phyloP scores from a whole-genome alignment of 768 basidiomycete genomes.

The Boletus pseudo-olivaceus region DNA sequence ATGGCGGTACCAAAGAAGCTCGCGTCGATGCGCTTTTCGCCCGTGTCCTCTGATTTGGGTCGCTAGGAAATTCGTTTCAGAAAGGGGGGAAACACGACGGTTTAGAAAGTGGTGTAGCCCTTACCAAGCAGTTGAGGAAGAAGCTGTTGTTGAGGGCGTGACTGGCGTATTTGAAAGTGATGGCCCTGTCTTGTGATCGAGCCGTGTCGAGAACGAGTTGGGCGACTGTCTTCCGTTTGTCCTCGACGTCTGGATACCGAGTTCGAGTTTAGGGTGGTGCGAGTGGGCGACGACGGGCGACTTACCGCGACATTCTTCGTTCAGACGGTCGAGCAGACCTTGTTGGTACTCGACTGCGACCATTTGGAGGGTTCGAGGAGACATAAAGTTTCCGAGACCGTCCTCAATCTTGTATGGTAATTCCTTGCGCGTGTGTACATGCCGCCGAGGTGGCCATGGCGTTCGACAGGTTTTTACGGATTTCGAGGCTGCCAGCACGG shows the following conservation, averaged over 20 bases:
- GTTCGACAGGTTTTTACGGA: conserved; percentile 5
- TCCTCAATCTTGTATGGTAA: conserved; percentile 66
- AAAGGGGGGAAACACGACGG: not conserved
- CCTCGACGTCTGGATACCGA: conserved; percentile 44
- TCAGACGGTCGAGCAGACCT: conserved; percentile 74
- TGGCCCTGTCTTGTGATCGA: conserved; percentile 48
- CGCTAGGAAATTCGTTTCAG: conserved; percentile 20
- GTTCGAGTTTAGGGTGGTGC: not conserved
- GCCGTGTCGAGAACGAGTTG: conserved; percentile 74
- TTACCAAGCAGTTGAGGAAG: conserved; percentile 84
- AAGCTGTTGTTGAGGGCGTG: conserved; percentile 93
- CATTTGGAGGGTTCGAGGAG: conserved; percentile 64
- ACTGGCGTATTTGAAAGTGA: conserved; percentile 89
- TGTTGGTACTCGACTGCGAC: conserved; percentile 84
- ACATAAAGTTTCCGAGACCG: conserved; percentile 77
- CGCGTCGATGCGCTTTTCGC: conserved; percentile 18
- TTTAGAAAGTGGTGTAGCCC: conserved; percentile 26
- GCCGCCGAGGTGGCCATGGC: conserved; percentile 28
- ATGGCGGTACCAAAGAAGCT: conserved; percentile 19
- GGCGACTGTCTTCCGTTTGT: conserved; percentile 54
- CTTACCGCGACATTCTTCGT: conserved; percentile 70
- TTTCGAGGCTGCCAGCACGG: conserved; percentile 15
- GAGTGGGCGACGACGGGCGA: not conserved
- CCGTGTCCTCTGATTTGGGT: conserved; percentile 28
- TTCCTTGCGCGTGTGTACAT: conserved; percentile 47